Conservation (phyloP, 345 rosid genomes). For the Eucalyptus melliodora region DNA sequence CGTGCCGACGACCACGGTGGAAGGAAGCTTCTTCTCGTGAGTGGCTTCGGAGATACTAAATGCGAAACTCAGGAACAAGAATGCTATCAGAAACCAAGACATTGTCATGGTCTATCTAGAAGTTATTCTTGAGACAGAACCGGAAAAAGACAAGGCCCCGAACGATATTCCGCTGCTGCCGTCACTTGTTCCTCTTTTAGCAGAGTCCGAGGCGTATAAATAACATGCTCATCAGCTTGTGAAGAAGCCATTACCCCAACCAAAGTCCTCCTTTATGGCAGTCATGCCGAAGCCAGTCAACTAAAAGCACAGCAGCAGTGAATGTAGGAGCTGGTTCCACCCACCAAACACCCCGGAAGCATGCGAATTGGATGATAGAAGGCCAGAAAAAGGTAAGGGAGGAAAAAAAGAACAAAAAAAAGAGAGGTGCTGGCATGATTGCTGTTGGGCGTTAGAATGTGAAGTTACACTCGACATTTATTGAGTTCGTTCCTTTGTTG, state of each 20-base stretch:
- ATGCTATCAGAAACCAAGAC: slow-evolving; percentile 15
- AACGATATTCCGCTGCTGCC: background rate
- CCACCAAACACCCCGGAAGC: slow-evolving; percentile 10
- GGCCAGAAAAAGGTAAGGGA: background rate
- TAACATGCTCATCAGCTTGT: background rate
- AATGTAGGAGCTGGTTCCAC: slow-evolving; percentile 9
- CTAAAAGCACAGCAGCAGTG: slow-evolving; percentile 14
- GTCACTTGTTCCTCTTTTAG: background rate
- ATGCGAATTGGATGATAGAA: background rate
- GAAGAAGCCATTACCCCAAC: background rate
- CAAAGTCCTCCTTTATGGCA: background rate
- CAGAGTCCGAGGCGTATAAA: background rate
- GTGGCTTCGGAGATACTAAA: slow-evolving; percentile 7
- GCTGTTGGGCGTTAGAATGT: background rate
- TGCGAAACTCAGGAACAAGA: slow-evolving; percentile 9
- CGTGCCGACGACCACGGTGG: slow-evolving; percentile 71
- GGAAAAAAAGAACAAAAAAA: too few species aligned
- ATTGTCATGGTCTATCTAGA: background rate
- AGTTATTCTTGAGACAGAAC: background rate
- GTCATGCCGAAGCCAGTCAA: slow-evolving; percentile 33
- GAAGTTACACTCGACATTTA: background rate
- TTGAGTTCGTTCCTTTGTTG: slow-evolving; percentile 11
- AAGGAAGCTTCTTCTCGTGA: slow-evolving; percentile 20
- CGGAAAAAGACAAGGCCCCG: background rate
- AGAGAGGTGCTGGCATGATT: background rate